These are phyloP conservation scores for Termitomyces sp. DNA, from an alignment of 768 basidiomycete genomes.

Conservation along the genomic window DNA sequence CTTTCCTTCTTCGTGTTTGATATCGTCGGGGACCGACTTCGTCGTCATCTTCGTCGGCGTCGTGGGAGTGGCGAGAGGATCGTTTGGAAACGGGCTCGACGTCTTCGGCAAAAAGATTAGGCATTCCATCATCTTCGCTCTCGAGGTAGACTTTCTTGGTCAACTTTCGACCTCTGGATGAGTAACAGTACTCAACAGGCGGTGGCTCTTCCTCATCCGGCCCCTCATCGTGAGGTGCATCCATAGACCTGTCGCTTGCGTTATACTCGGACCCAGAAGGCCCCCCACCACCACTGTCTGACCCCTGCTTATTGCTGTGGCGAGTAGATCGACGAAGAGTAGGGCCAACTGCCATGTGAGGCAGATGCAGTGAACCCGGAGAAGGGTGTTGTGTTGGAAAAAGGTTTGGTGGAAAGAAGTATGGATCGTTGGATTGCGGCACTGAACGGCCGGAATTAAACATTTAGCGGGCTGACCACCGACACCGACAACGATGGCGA, in stretches of 20 bases:
- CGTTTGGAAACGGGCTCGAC: conserved; percentile 12
- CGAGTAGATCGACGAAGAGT: conserved; percentile 30
- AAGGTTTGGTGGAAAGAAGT: conserved; percentile 3
- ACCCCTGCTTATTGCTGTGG: conserved; percentile 19
- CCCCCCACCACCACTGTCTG: conserved; percentile 22
- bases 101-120: conserved; percentile 25
- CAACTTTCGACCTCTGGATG: conserved; percentile 36
- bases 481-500: conserved; percentile 7
- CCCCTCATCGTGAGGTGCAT: conserved; percentile 20
- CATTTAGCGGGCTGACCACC: conserved; percentile 7
- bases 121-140: conserved; percentile 34
- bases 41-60: conserved; percentile 18
- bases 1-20: conserved; percentile 4
- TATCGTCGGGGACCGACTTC: conserved; percentile 21
- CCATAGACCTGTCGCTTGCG: conserved; percentile 39
- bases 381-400: conserved; percentile 7
- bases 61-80: conserved; percentile 14
- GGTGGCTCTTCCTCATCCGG: conserved; percentile 24
- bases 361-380: conserved; percentile 21
- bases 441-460: not conserved
- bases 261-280: conserved; percentile 47
- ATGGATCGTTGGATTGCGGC: not conserved
- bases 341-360: conserved; percentile 13
- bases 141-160: conserved; percentile 38
- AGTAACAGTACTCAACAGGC: conserved; percentile 19